A percentile compares a stretch with the other conserved stretches of the same genome.
Conservation (phyloP, 192 early-diverging fungal species). For the Mortierella claussenii region DNA sequence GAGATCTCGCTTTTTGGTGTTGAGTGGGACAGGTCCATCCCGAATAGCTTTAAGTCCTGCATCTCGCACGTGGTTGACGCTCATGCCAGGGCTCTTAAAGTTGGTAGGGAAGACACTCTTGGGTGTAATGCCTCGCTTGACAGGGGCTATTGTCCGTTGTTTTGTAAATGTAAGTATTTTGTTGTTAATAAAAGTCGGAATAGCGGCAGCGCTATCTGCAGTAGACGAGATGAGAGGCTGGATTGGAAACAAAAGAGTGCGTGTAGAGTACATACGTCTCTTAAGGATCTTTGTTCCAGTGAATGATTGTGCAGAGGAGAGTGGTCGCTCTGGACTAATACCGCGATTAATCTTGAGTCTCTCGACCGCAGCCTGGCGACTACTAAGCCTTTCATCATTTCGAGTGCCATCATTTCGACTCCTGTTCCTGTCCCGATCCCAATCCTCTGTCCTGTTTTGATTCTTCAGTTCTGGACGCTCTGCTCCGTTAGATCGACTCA, state of each 20-base stretch:
- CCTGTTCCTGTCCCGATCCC: slow-evolving; percentile 5
- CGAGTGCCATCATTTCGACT: slow-evolving; percentile 1
- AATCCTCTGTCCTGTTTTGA: slow-evolving; percentile 12
- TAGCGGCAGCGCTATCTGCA: too few relatives aligned
- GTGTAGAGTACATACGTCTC: slow-evolving; percentile 8
- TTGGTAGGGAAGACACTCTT: slow-evolving; percentile 29
- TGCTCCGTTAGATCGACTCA: slow-evolving; percentile 13
- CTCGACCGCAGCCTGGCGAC: slow-evolving; percentile 36
- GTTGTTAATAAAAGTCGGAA: background rate
- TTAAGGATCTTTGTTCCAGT: slow-evolving; percentile 35
- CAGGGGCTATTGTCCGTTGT: slow-evolving; percentile 14
- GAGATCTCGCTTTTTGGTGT: slow-evolving; percentile 39
- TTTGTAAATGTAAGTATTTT: background rate
- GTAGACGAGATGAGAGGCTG: too few relatives aligned
- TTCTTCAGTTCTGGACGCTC: slow-evolving; percentile 1
- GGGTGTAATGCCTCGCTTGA: slow-evolving; percentile 23
- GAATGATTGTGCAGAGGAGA: slow-evolving; percentile 23
- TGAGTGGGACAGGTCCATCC: slow-evolving; percentile 40
- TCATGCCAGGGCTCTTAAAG: slow-evolving; percentile 19
- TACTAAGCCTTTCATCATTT: background rate
- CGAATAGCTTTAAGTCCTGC: slow-evolving; percentile 50
- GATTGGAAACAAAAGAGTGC: too few relatives aligned
- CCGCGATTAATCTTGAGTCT: slow-evolving; percentile 45
- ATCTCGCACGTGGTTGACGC: slow-evolving; percentile 34
- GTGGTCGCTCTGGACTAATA: slow-evolving; percentile 36